Conservation (phyloP, 2,329 filamentous ascomycete species). For the Magnaporthales sp. region DNA sequence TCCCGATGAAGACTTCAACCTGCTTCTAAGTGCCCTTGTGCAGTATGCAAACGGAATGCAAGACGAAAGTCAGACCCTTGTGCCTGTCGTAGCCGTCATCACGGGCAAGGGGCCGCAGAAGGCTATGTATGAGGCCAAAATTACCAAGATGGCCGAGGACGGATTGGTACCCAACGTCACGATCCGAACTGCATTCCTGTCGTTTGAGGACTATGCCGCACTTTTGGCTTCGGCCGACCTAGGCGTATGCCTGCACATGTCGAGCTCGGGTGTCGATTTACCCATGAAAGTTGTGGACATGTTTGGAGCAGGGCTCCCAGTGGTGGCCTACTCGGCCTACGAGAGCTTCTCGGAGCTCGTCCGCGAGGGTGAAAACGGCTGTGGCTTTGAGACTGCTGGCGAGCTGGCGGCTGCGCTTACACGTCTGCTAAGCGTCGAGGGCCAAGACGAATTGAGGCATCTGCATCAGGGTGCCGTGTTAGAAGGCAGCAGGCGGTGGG, state of each 20-base stretch:
- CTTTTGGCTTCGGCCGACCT: conserved; percentile 81
- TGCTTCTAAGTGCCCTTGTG: conserved; percentile 77
- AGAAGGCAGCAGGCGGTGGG: conserved; percentile 76
- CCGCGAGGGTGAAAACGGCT: conserved; percentile 75
- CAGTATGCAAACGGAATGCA: conserved; percentile 50
- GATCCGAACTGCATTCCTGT: conserved; percentile 78
- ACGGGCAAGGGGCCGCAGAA: conserved; percentile 90
- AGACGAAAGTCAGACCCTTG: conserved; percentile 26
- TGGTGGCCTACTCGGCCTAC: conserved; percentile 78
- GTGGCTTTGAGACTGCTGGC: conserved; percentile 66
- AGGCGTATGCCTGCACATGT: conserved; percentile 86
- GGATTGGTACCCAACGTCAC: conserved; percentile 61
- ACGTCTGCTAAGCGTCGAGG: conserved; percentile 49
- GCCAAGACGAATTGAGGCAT: conserved; percentile 42
- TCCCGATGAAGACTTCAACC: conserved; percentile 85
- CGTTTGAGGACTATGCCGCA: conserved; percentile 72
- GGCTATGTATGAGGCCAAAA: conserved; percentile 59
- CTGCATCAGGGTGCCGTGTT: conserved; percentile 62
- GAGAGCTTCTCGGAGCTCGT: conserved; percentile 90
- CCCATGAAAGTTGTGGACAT: conserved; percentile 99
- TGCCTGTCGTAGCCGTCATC: conserved; percentile 80
- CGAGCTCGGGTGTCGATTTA: conserved; percentile 87
- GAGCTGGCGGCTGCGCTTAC: conserved; percentile 56
- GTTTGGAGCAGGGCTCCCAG: conserved; percentile 90
- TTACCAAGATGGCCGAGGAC: conserved; percentile 49